Evolutionary conservation across 2,329 filamentous ascomycete genomes (phyloP).

Genomic region (Lecanicillium sp.): DNA sequence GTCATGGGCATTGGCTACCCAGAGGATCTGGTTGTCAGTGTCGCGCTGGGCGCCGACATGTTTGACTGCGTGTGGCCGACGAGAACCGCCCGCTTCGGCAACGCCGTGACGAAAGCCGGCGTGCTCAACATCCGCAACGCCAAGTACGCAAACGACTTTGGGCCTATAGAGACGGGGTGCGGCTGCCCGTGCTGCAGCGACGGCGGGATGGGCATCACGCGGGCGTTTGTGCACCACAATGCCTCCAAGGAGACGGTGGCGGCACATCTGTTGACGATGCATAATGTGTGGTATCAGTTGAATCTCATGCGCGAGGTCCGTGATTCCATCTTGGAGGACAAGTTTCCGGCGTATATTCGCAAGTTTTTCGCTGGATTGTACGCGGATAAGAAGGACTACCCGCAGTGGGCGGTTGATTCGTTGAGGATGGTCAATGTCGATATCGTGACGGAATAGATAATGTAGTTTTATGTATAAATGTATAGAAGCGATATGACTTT

Average conservation of each 20-base stretch:
- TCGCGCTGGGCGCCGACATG: constrained; percentile 95
- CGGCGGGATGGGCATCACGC: constrained; percentile 72
- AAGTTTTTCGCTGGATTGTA: constrained; percentile 74
- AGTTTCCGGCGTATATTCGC: constrained; percentile 69
- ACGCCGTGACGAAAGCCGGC: constrained; percentile 76
- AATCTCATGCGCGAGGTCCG: constrained; percentile 71
- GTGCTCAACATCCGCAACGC: constrained; percentile 79
- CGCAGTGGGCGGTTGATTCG: constrained; percentile 77
- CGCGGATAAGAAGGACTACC: constrained; percentile 54
- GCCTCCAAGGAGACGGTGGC: constrained; percentile 91
- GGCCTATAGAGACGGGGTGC: constrained; percentile 76
- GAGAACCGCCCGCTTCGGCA: constrained; percentile 89
- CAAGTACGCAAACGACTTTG: constrained; percentile 70
- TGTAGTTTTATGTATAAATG: not conserved
- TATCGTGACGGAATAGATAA: constrained; percentile 15
- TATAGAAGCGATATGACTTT: not conserved
- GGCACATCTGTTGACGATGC: constrained; percentile 77
- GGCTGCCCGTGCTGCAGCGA: constrained; percentile 68
- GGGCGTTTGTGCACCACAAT: constrained; percentile 87
- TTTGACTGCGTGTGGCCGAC: constrained; percentile 99
- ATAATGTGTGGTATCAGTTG: constrained; percentile 92
- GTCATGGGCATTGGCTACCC: constrained; percentile 99
- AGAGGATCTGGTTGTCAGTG: constrained; percentile 87
- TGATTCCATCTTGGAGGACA: constrained; percentile 72
- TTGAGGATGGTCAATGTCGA: constrained; percentile 75